Evolutionary conservation across 257 asterid genomes (phyloP).

Genomic region (Ajuga chamaepitys): DNA sequence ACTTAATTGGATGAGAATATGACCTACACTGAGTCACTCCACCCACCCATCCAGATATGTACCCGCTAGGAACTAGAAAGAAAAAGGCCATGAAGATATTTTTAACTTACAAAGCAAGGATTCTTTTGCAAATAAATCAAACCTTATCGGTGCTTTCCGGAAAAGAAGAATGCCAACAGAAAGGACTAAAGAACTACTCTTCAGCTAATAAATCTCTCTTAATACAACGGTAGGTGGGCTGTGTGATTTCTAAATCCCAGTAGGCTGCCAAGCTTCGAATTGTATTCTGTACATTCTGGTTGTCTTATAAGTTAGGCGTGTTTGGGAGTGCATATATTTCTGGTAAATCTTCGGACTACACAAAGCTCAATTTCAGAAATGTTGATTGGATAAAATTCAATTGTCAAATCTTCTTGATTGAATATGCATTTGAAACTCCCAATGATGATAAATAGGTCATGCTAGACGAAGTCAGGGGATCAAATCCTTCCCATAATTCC

Average conservation of each 20-base stretch:
- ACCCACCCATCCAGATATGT: neutral
- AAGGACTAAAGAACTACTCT: neutral
- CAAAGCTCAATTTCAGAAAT: neutral
- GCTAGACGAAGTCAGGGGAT: too few species aligned
- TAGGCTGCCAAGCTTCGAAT: neutral
- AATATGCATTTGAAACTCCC: slow-evolving; percentile 5
- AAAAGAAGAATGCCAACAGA: neutral
- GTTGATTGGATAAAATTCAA: slow-evolving; percentile 2
- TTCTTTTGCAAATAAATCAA: neutral
- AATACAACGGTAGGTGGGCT: neutral
- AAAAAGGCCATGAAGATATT: neutral
- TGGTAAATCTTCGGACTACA: neutral
- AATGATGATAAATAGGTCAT: neutral
- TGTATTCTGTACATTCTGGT: neutral
- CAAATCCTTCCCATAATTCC: too few species aligned
- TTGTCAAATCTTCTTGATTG: neutral
- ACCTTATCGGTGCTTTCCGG: neutral
- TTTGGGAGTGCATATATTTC: neutral
- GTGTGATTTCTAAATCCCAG: neutral
- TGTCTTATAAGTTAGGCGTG: neutral
- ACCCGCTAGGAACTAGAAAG: neutral
- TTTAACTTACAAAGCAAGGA: neutral
- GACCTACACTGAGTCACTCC: slow-evolving; percentile 2
- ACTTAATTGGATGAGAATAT: neutral
- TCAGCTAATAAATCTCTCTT: neutral